Evolutionary conservation across 2,329 filamentous ascomycete species (phyloP), one percentile per base, ranked within the genome.

Genomic region (Pestalotiopsis sp.): DNA sequence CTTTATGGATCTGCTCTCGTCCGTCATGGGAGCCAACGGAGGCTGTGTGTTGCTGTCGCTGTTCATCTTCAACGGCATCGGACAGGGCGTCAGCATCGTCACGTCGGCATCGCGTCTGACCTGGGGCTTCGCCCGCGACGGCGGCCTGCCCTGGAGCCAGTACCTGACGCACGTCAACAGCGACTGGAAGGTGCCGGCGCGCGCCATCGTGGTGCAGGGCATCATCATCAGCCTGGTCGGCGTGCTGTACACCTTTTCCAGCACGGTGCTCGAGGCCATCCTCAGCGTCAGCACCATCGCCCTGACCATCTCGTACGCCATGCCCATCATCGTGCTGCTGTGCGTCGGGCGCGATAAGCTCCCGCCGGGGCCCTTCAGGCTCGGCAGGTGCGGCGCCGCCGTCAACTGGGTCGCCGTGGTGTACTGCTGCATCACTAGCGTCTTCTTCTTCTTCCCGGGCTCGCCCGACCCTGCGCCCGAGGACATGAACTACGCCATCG

Each of bases 401-500:
- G 69, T 81, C 67, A 86, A 87, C 74, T 84, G 82, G 80, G 71
- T 86, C 41, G 85, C 84, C 3, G 77, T 87, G 39, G 71, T 86
- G 12, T 88, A 87, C 75, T 87, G 85, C 72, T 75, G 75, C 64
- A 75, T 87, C 66, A 87, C 85, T 1, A 85, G 84, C 0, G 80
- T 88, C 31, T 87, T 88, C 75, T 88, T 87, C 81, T 85, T 88
- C 73, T 88, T 88, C 71, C 86, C 86, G 0, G 76, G 76, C 0
- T 69, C 68, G 0, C 86, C 86, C 0, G 81, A 82, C 68, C 86
- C 86, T 0, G 70, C 80, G 0, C 74, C 79, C 0, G 76, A 77
- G n/a, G 84, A 88, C 69, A 88, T 88, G 86, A 88, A 88, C 75
- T 88, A 84, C 72, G 86, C 86, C 5, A 87, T 88, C 71, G 86